Base-by-base conservation (phyloP, 805 yeast genomes). In the Lachancea lanzarotensis region DNA sequence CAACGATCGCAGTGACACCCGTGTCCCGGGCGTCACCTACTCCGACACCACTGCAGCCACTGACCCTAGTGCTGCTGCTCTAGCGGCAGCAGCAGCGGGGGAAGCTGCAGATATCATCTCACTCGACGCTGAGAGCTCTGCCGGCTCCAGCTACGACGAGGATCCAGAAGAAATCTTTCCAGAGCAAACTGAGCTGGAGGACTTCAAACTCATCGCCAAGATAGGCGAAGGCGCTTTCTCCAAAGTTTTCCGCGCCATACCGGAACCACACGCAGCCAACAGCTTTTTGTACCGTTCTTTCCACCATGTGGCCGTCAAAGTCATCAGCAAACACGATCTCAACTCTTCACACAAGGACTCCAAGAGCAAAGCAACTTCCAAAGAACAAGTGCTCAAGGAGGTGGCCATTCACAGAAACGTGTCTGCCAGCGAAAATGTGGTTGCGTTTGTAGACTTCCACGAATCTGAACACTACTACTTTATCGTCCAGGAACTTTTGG, bases 151-250 rank as follows among this genome's bases (percentile, higher is more conserved):
- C 36, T 46, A 44, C 16, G 52, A 46, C 4, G 54, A 54, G 26
- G 48, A 52, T 11, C 59, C 62, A 10, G 57, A 59, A 27, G 59
- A 52, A 16, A 52, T 31, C 11, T 63, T 66, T 35, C 56, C 55
- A 26, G 66, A 66, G 36, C 77, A 73, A 50, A 53, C 57, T 40
- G 63, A 57, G 31, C 43, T 63, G n/a, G 55, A 33, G 15, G 61
- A 53, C 3, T 78, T 74, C 52, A 61, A 60, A 42, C 55, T 78
- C 22, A 43, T 71, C 2, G 69, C 69, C 36, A 73, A 74, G 55
- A 74, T 85, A 50, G 95, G 95, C 8, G 93, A 85, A 61, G 95
- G 95, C 20, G 90, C 95, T 0, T 85, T 85, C 52, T 82, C 90
- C 2, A 74, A 78, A 26, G 95, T 85, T 15, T 82, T 79, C 63